Evolutionary conservation across 116 monocot species (phyloP).

Genomic region (Iris pallida): DNA sequence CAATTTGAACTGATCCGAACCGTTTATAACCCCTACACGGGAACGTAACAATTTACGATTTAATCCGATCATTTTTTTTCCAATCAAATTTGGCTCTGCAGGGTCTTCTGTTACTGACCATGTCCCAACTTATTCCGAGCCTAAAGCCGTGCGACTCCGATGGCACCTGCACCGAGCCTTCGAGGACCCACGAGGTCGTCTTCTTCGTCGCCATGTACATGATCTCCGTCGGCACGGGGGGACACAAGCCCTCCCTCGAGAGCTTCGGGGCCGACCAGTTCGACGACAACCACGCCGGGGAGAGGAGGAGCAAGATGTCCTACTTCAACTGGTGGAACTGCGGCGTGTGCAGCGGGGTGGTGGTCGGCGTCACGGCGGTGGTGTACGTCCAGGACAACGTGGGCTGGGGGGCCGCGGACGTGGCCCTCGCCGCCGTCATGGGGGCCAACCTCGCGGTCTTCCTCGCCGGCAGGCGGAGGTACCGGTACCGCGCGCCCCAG

Average conservation of each 20-base stretch:
- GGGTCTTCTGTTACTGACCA: slow-evolving; percentile 51
- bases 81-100: slow-evolving; percentile 10
- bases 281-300: slow-evolving; percentile 49
- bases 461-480: slow-evolving; percentile 36
- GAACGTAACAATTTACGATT: too few species aligned
- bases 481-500: slow-evolving; percentile 40
- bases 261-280: slow-evolving; percentile 94
- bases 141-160: slow-evolving; percentile 34
- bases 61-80: neutral
- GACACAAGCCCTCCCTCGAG: slow-evolving; percentile 74
- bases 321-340: slow-evolving; percentile 98
- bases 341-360: slow-evolving; percentile 48
- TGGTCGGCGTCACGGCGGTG: slow-evolving; percentile 51
- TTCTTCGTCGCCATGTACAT: slow-evolving; percentile 71
- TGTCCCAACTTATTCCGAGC: slow-evolving; percentile 47
- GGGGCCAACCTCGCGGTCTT: slow-evolving; percentile 35
- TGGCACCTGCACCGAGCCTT: slow-evolving; percentile 11
- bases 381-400: slow-evolving; percentile 64
- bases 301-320: slow-evolving; percentile 79
- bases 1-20: too few species aligned
- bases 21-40: too few species aligned
- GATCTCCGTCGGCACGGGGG: slow-evolving; percentile 68
- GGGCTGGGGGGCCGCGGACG: slow-evolving; percentile 40
- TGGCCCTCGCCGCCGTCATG: slow-evolving; percentile 46
- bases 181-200: slow-evolving; percentile 32